Percentiles rank a stretch among this genome's conserved stretches.
phyloP scores from a whole-genome alignment of 108 stramenopile genomes.

The Hondaea fermentalgiana region DNA sequence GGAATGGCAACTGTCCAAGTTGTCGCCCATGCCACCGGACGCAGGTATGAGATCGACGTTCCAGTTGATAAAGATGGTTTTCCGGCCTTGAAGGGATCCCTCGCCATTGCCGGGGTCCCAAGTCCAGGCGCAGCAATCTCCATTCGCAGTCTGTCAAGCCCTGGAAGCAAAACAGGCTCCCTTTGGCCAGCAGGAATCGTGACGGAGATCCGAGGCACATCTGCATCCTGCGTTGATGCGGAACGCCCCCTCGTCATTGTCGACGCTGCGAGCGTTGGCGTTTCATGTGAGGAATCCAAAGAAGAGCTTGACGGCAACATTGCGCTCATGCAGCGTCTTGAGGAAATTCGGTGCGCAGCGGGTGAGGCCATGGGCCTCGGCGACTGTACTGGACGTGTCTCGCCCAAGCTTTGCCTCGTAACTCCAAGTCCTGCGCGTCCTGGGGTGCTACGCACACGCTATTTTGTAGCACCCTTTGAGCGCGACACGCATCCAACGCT shows the following conservation, averaged over 20 bases:
- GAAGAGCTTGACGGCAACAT: not conserved
- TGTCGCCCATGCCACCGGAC: not conserved
- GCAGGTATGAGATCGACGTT: not conserved
- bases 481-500: not conserved
- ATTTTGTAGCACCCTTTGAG: constrained; percentile 6
- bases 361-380: not conserved
- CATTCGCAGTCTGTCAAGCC: not conserved
- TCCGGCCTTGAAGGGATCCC: not conserved
- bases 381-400: not conserved
- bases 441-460: not conserved
- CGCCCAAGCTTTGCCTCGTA: not conserved
- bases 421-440: not conserved
- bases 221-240: not conserved
- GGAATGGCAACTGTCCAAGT: not conserved
- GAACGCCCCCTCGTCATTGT: not conserved
- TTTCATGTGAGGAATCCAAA: not conserved
- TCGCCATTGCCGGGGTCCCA: not conserved
- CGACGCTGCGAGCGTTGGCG: not conserved
- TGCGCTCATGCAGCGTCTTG: not conserved
- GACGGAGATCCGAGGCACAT: not conserved
- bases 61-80: not conserved
- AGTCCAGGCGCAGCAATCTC: not conserved
- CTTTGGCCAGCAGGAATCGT: not conserved
- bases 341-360: not conserved
- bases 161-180: not conserved